Evolutionary conservation across 768 basidiomycete genomes (phyloP).

Genomic region (Austroboletus eburneus): DNA sequence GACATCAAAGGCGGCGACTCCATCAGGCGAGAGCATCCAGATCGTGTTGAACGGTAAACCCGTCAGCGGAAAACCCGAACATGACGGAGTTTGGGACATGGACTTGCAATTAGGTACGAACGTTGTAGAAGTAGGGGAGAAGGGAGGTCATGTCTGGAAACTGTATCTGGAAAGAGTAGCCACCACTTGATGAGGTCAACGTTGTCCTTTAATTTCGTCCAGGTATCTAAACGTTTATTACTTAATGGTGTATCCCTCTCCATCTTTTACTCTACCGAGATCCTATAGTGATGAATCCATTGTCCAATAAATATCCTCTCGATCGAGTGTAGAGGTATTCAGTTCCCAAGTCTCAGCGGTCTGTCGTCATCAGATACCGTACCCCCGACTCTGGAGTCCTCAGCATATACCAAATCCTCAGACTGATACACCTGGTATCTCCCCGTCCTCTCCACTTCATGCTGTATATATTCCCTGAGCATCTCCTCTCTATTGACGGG

Average conservation of each 20-base stretch:
- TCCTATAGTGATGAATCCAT: conserved; percentile 15
- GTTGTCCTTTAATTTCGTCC: conserved; percentile 8
- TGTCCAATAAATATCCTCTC: conserved; percentile 6
- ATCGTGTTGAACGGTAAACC: conserved; percentile 59
- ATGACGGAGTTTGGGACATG: conserved; percentile 57
- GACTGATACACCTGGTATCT: conserved; percentile 70
- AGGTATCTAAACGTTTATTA: conserved; percentile 29
- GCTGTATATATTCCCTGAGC: conserved; percentile 52
- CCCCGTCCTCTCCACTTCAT: conserved; percentile 50
- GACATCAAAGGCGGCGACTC: conserved; percentile 37
- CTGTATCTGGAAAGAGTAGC: conserved; percentile 53
- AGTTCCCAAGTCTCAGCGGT: conserved; percentile 16
- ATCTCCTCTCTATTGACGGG: conserved; percentile 60
- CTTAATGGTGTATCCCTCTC: conserved; percentile 29
- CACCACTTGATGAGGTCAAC: conserved; percentile 14
- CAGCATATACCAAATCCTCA: conserved; percentile 45
- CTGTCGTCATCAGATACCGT: conserved; percentile 19
- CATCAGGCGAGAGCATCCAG: conserved; percentile 46
- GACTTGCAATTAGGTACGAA: conserved; percentile 55
- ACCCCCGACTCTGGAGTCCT: conserved; percentile 16
- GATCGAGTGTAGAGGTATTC: conserved; percentile 1
- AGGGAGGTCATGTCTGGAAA: conserved; percentile 67
- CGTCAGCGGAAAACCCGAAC: conserved; percentile 43
- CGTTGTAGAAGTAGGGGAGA: conserved; percentile 70
- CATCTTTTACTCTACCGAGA: conserved; percentile 22